Base-by-base conservation (phyloP, 805 yeast genomes). In the Candida nitratophila region DNA sequence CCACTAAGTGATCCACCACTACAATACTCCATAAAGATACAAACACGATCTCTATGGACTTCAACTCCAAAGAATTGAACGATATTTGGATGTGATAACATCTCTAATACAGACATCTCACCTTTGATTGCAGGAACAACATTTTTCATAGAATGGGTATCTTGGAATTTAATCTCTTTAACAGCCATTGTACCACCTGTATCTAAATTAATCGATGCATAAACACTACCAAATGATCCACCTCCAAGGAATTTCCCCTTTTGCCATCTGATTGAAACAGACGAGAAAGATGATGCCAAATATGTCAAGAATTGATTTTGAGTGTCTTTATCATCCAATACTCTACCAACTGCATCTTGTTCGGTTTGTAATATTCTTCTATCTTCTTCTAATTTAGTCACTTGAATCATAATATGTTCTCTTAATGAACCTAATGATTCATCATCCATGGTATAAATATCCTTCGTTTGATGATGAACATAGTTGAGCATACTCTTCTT, bases 151-250 rank as follows among this genome's bases (percentile, higher is more conserved):
- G 93, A 78, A 54, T 87, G 93, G 20, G 86, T 76, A 55, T 90
- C 96, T 54, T 88, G 96, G 60, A 93, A 81, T 45, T 88, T 75
- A 47, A 93, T 89, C 64, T 93, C 98, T 62, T 93, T 93, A 30
- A 93, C 99, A 0, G 99, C 99, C 85, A 93, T 81, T 3, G 90
- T 83, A 42, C 90, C 95, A 60, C 98, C 98, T 16, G 95, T 87
- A 52, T 91, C 98, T 48, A 93, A 74, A 58, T 91, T 89, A 20
- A 87, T 82, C 0, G 97, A 96, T 0, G 93, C 89, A 63, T 77
- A 93, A 3, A 93, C 99, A 47, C 85, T 80, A 7, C 99, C 99
- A 71, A 91, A 93, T 0, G 96, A 79, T 37, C 99, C 99, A 37
- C 96, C 91, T 2, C 99, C 99, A 55, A 93, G 78, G 56, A 81